Percentiles rank a stretch among this genome's conserved stretches.
Conservation (phyloP, 2,329 filamentous ascomycete genomes). For the Leptographium lundbergii region DNA sequence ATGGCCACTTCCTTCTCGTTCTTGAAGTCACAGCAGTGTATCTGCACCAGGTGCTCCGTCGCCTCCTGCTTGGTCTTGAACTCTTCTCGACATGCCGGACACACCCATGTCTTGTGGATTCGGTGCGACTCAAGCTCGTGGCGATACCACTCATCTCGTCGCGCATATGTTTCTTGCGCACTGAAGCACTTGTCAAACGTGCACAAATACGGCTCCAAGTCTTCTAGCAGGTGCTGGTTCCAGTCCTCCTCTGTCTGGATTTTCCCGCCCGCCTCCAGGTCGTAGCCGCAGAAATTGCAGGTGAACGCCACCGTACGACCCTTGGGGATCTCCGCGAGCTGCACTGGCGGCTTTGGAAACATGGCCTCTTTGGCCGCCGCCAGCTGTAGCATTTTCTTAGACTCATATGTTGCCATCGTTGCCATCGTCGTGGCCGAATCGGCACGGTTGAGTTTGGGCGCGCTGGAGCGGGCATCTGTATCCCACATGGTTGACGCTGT, state of each 20-base stretch:
- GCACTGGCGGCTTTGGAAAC: constrained; percentile 5
- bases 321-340: constrained; percentile 1
- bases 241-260: constrained; percentile 8
- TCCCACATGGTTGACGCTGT: constrained; percentile 6
- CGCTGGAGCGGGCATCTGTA: not conserved
- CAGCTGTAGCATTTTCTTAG: not conserved
- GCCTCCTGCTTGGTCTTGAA: constrained; percentile 8
- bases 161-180: constrained; percentile 8
- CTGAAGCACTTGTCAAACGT: constrained; percentile 11
- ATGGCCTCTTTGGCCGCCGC: not conserved
- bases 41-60: constrained; percentile 3
- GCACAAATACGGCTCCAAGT: constrained; percentile 11
- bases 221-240: constrained; percentile 8
- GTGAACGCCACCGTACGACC: constrained; percentile 7
- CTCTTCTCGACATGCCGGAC: constrained; percentile 9
- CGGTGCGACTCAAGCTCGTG: constrained; percentile 11
- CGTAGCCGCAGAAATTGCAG: constrained; percentile 10
- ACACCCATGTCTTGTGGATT: constrained; percentile 7
- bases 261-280: constrained; percentile 7
- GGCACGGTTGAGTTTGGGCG: not conserved
- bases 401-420: constrained; percentile 6
- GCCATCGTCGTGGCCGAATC: constrained; percentile 7
- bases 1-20: constrained; percentile 5
- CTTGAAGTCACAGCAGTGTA: constrained; percentile 2
- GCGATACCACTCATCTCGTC: constrained; percentile 10